These are phyloP conservation scores for Aspergillus mulundensis DNA, from an alignment of 495 filamentous ascomycete genomes.

Conservation along the genomic window DNA sequence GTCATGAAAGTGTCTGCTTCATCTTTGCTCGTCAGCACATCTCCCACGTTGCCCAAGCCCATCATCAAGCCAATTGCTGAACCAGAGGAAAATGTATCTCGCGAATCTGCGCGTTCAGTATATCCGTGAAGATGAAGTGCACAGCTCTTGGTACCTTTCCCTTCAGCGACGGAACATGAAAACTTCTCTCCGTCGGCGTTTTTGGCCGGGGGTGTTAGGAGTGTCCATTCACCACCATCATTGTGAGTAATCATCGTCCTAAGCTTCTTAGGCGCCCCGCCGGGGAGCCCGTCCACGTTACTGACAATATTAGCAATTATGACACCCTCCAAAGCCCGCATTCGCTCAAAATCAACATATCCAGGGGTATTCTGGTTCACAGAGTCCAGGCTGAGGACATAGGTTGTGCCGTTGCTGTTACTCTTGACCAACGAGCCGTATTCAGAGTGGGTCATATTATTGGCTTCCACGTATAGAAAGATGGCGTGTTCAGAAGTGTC, in stretches of 20 bases:
- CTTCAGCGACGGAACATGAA: conserved; percentile 55
- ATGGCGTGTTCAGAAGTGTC: conserved; percentile 89
- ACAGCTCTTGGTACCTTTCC: conserved; percentile 56
- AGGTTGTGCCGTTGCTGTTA: conserved; percentile 96
- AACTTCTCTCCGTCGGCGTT: conserved; percentile 69
- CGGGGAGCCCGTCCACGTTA: conserved; percentile 61
- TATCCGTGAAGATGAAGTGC: conserved; percentile 92
- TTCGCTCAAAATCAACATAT: conserved; percentile 95
- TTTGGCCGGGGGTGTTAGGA: conserved; percentile 60
- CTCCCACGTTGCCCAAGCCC: conserved; percentile 85
- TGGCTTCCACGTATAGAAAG: conserved; percentile 85
- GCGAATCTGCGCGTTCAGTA: conserved; percentile 74
- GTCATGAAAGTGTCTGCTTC: conserved; percentile 85
- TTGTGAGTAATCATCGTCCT: conserved; percentile 93
- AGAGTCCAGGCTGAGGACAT: conserved; percentile 70
- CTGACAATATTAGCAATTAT: conserved; percentile 78
- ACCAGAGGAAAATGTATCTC: conserved; percentile 79
- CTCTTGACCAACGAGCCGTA: conserved; percentile 93
- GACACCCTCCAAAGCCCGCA: conserved; percentile 86
- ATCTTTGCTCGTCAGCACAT: conserved; percentile 46
- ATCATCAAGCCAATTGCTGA: conserved; percentile 92
- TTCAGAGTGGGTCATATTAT: conserved; percentile 51
- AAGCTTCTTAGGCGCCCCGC: conserved; percentile 69
- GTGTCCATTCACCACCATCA: conserved; percentile 82
- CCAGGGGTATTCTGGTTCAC: conserved; percentile 73